These are phyloP conservation scores for Trypanosoma lewisi DNA, from an alignment of 208 protist species.

Conservation along the genomic window DNA sequence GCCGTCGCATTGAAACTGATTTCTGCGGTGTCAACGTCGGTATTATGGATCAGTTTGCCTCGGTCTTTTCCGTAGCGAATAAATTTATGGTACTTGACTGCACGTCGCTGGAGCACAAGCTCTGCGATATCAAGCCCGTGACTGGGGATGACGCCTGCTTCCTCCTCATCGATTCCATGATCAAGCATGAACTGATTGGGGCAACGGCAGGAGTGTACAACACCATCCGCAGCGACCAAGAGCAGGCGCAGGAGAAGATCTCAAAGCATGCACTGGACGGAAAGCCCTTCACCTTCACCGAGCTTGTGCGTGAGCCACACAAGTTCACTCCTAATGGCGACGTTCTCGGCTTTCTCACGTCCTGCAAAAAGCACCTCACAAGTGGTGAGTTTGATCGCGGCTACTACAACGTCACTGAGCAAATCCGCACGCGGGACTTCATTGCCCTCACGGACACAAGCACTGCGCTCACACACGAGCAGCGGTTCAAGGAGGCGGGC, in stretches of 20 bases:
- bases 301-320: constrained; percentile 58
- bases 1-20: constrained; percentile 72
- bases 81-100: constrained; percentile 88
- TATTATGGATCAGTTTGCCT: constrained; percentile 93
- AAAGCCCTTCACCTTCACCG: constrained; percentile 59
- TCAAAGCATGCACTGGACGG: constrained; percentile 37
- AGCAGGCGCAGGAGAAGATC: constrained; percentile 67
- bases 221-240: constrained; percentile 61
- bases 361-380: constrained; percentile 48
- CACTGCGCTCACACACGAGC: constrained; percentile 32
- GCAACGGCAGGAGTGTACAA: constrained; percentile 60
- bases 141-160: constrained; percentile 56
- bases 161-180: constrained; percentile 75
- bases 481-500: constrained; percentile 50
- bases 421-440: constrained; percentile 65
- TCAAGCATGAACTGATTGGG: constrained; percentile 63
- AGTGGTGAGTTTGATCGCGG: constrained; percentile 57
- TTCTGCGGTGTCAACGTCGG: constrained; percentile 87
- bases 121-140: constrained; percentile 45
- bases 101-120: constrained; percentile 47
- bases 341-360: constrained; percentile 35
- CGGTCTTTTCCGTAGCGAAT: constrained; percentile 63
- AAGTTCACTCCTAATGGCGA: constrained; percentile 50
- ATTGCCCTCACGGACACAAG: constrained; percentile 42
- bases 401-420: constrained; percentile 69